A percentile compares a stretch with the other conserved stretches of the same genome.
phyloP scores from a whole-genome alignment of 2,329 filamentous ascomycete genomes.

The Xylariaceae sp. region DNA sequence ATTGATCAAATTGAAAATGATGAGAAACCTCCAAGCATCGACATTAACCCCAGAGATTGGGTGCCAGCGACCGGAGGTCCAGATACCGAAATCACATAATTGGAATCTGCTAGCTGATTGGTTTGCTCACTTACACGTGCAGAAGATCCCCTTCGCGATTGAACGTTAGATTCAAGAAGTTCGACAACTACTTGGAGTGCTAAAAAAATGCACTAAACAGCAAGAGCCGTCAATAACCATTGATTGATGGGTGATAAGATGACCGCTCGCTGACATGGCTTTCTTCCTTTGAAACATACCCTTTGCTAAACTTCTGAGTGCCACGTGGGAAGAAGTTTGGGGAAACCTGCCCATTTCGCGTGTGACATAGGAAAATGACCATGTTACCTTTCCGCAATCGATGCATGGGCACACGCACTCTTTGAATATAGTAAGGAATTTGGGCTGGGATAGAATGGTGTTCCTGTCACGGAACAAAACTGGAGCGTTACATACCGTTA shows the following conservation, averaged over 20 bases:
- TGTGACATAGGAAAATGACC: conserved; percentile 35
- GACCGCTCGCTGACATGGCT: conserved; percentile 14
- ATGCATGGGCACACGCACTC: conserved; percentile 28
- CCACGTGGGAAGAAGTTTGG: conserved; percentile 22
- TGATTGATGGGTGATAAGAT: conserved; percentile 19
- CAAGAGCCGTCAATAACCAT: background rate
- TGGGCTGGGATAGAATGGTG: conserved; percentile 12
- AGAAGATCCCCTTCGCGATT: conserved; percentile 3
- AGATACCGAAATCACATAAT: background rate
- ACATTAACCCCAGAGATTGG: background rate
- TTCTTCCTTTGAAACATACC: conserved; percentile 21
- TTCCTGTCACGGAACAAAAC: too few relatives aligned
- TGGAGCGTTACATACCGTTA: too few relatives aligned
- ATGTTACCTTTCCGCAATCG: conserved; percentile 30
- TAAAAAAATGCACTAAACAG: background rate
- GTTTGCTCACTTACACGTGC: background rate
- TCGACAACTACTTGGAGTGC: conserved; percentile 1
- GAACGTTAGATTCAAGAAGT: conserved; percentile 1
- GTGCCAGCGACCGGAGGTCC: background rate
- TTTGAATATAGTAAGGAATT: conserved; percentile 36
- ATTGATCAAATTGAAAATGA: background rate
- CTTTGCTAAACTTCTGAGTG: conserved; percentile 17
- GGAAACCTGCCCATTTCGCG: conserved; percentile 20
- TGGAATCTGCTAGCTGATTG: background rate
- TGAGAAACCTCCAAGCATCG: background rate